Base-by-base conservation (phyloP, 2,329 filamentous ascomycete genomes). In the Pseudopithomyces chartarum region DNA sequence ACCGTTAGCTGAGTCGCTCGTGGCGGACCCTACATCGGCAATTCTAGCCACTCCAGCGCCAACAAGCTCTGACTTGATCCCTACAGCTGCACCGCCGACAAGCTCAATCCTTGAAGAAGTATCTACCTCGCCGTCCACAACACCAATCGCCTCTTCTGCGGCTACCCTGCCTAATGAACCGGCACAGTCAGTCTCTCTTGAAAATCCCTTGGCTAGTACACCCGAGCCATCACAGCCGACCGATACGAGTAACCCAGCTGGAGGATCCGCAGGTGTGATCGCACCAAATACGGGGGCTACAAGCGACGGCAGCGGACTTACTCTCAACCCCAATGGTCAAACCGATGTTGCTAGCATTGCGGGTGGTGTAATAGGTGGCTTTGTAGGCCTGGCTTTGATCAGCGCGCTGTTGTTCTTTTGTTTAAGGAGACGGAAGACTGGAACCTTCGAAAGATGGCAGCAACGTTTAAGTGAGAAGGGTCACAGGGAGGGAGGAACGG, bases 281-380 rank as follows among this genome's bases (percentile, higher is more conserved):
- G 58, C 65, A 12, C 69, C 71, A 12, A 61, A 68, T 42, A 63
- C 64, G 47, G 63, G 64, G 11, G 40, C 62, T 20, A 5, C 33
- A 22, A 57, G 60, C 34, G 59, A 55, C n/a, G 58, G 58, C 20
- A 50, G 55, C 11, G 58, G 60, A 2, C 59, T 68, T 44, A 73
- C 66, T 19, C 55, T 68, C 50, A 59, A 61, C 19, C 52, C 17
- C 47, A 46, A 44, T 15, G 60, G 61, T 6, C 52, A 62, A 45
- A 59, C 61, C 3, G 70, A 73, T 38, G 63, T 74, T 20, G 69
- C 66, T 29, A 62, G 64, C n/a, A 69, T 76, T 33, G 66, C 69
- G 22, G 73, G 73, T 43, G 73, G 71, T 3, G 68, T 73, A n/a
- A 56, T 74, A 19, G 73, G 73, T 26, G 73, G 72, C 3, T 63